These are phyloP conservation scores for Yarrowia bubula DNA, from an alignment of 805 yeast genomes.

Conservation along the genomic window DNA sequence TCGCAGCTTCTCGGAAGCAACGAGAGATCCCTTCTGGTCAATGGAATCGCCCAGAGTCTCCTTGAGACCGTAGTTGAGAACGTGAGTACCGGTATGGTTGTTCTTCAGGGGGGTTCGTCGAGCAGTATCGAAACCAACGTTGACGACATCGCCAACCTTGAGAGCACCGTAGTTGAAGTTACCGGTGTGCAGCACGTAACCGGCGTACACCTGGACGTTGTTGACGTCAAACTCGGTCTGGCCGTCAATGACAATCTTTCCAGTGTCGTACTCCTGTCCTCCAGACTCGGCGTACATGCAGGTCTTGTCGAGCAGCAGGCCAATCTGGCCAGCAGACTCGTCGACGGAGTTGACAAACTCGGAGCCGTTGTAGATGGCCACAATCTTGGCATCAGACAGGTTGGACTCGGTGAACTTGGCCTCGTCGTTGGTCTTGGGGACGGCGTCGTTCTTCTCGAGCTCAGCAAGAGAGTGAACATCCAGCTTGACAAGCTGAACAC, in stretches of 20 bases:
- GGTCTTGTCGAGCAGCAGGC: slow-evolving; percentile 82
- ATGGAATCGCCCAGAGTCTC: slow-evolving; percentile 82
- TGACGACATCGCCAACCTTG: slow-evolving; percentile 63
- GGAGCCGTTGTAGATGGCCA: slow-evolving; percentile 65
- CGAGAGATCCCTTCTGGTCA: slow-evolving; percentile 96
- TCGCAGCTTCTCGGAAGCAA: slow-evolving; percentile 90
- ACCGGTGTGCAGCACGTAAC: slow-evolving; percentile 96
- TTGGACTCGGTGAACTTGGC: slow-evolving; percentile 66
- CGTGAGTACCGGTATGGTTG: slow-evolving; percentile 98
- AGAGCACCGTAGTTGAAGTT: slow-evolving; percentile 71
- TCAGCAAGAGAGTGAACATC: slow-evolving; percentile 87
- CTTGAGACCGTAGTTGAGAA: slow-evolving; percentile 83
- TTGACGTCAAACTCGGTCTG: slow-evolving; percentile 81
- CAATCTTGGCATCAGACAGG: slow-evolving; percentile 64
- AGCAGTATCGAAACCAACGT: slow-evolving; percentile 85
- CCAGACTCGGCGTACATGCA: slow-evolving; percentile 99
- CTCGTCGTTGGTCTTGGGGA: slow-evolving; percentile 81
- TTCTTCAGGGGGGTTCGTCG: slow-evolving; percentile 96
- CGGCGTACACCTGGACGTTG: slow-evolving; percentile 89
- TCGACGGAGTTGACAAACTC: slow-evolving; percentile 54
- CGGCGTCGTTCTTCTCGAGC: slow-evolving; percentile 52
- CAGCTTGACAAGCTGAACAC: slow-evolving; percentile 64
- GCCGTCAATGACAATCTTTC: slow-evolving; percentile 87
- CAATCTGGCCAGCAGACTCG: slow-evolving; percentile 55
- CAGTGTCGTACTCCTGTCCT: slow-evolving; percentile 97